Percentiles rank a stretch among this genome's conserved stretches.
phyloP scores from a whole-genome alignment of 73 alveolate species.

The Effrenium voratum region DNA sequence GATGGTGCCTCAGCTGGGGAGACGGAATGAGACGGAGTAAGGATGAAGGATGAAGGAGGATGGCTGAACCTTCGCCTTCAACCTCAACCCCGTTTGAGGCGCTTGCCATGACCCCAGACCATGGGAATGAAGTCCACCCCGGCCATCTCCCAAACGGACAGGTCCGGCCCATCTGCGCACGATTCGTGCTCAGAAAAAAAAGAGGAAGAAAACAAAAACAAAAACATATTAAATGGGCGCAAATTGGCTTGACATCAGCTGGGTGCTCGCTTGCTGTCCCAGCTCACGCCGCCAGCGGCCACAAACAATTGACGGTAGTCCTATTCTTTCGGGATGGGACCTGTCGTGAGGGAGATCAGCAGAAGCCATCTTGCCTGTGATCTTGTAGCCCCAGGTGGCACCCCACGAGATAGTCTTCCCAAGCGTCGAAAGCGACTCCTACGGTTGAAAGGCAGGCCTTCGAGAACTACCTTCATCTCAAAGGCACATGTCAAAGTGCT shows the following conservation, averaged over 20 bases:
- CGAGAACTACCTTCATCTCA: neutral
- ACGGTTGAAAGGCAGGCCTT: too few species aligned
- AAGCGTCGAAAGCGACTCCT: constrained; percentile 78
- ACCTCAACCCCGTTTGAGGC: too few species aligned
- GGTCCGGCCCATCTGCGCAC: constrained; percentile 57
- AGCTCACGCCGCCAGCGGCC: too few species aligned
- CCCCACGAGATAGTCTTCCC: constrained; percentile 73
- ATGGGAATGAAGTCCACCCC: constrained; percentile 51
- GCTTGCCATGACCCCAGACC: constrained; percentile 78
- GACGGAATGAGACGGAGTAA: neutral
- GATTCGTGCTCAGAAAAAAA: too few species aligned
- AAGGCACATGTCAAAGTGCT: neutral
- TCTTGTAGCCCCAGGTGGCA: constrained; percentile 71
- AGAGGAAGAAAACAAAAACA: too few species aligned
- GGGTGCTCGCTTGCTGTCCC: too few species aligned
- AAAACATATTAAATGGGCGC: too few species aligned
- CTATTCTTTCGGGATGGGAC: too few species aligned
- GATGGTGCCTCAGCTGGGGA: constrained; percentile 16
- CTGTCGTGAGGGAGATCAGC: too few species aligned
- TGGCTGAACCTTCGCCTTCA: too few species aligned
- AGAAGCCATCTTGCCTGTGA: constrained; percentile 14
- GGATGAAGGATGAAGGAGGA: neutral
- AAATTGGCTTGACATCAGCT: too few species aligned
- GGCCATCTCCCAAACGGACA: constrained; percentile 48
- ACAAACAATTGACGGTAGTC: too few species aligned